Base-by-base conservation (phyloP, 73 alveolate genomes). In the Effrenium voratum region DNA sequence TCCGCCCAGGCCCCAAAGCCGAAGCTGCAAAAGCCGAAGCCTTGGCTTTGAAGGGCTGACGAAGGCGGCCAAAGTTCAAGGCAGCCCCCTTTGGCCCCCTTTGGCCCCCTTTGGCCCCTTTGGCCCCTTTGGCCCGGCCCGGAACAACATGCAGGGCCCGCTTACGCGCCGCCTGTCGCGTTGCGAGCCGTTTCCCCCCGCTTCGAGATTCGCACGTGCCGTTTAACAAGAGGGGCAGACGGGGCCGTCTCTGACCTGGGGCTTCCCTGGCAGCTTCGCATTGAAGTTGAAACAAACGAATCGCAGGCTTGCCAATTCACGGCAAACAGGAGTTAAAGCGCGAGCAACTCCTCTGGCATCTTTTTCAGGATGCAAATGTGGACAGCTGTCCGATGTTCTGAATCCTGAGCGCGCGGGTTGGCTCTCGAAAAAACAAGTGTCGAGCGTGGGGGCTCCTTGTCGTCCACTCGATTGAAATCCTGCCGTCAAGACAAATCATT, bases 331-430 rank as follows among this genome's bases (percentile, higher is more conserved):
- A n/a, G n/a, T n/a, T n/a, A n/a, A 82, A 72, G 28, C 90, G 92
- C 70, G 19, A 15, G 84, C 41, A 87, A 87, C 95, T 87, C 95
- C 95, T 87, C 95, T 36, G 95, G 95, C 95, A 87, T 63, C 95
- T 87, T 87, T 63, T 87, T 87, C 95, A 87, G 63, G 95, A 87
- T 87, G 95, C 95, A 87, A 68, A 87, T 87, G 95, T 87, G 95
- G 45, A 63, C 95, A 16, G 95, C 95, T 5, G 95, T 87, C 63
- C 95, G 60, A 34, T 87, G 95, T 46, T 87, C 95, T 6, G 95
- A 60, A 55, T 87, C 95, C 95, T 87, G 95, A n/a, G 16, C 1
- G 38, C 1, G 22, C 22, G 46, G 46, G 28, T 13, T 12, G 28
- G 72, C n/a, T 22, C 16, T 57, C 72, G 28, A 1, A 22, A 30